phyloP scores from a whole-genome alignment of 202 grass and related monocot genomes.

The Digitaria exilis region DNA sequence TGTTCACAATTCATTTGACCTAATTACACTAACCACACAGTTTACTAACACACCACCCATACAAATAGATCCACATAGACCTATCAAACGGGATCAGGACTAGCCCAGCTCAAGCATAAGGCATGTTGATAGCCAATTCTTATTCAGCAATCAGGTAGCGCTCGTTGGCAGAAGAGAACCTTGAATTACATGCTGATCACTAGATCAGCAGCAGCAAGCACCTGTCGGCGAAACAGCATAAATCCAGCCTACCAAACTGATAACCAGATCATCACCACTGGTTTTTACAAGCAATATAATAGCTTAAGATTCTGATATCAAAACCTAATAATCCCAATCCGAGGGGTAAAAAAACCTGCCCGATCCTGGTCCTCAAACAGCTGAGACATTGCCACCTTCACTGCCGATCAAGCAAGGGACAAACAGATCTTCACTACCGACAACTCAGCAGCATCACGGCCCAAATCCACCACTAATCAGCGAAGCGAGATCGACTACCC shows the following conservation, averaged over 20 bases:
- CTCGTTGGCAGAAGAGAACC: neutral
- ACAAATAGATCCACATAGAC: slow-evolving; percentile 10
- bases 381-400: neutral
- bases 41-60: too few species aligned
- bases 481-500: neutral
- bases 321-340: neutral
- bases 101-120: slow-evolving; percentile 3
- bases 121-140: neutral
- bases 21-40: neutral
- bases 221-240: neutral
- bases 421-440: slow-evolving; percentile 32
- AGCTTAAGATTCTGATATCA: neutral
- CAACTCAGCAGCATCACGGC: neutral
- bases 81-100: slow-evolving; percentile 5
- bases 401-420: slow-evolving; percentile 9
- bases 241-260: neutral
- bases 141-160: neutral
- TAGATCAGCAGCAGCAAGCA: neutral
- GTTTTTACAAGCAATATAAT: neutral
- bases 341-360: neutral
- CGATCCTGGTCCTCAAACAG: neutral
- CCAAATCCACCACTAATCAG: slow-evolving; percentile 23
- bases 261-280: neutral
- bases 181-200: neutral
- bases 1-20: neutral